Evolutionary conservation across 805 yeast genomes (phyloP), one percentile per base, ranked within the genome.

Genomic region (Candida andamanensis): DNA sequence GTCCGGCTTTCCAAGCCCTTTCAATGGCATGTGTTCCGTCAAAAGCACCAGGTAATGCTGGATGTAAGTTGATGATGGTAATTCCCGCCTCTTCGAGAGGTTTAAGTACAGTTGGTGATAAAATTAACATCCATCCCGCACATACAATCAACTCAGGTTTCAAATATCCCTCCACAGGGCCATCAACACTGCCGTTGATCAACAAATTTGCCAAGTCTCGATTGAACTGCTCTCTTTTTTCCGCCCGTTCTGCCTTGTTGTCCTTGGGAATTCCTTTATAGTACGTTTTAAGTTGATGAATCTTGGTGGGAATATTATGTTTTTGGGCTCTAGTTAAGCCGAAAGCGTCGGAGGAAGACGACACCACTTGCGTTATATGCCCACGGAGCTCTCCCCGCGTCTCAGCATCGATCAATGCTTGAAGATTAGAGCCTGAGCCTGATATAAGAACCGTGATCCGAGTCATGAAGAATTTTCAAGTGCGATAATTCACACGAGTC

Each of bases 11-110:
- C 90, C 94, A 92, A 1, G 97, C 95, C 50, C 97, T 69, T 48
- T 92, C 96, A 38, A 92, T 92, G 8, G 98, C 97, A 60, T 85
- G 87, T 8, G 95, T 90, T 4, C 98, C 98, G 37, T 90, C 97
- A 65, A 90, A 92, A 4, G 87, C 87, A 17, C 95, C 95, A 1
- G 98, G 98, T 38, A 92, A 74, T 1, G 98, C 97, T 4, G 98
- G 98, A 55, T 92, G 98, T 39, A 92, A 65, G 51, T 92, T 92
- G 49, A 92, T 87, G 41, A 92, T 89, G 22, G 89, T 85, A 17
- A 87, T 71, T 2, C 70, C 63, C 3, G 69, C 75, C 2, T 69
- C 54, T 30, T 67, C 74, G 20, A 89, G 57, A 3, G 89, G 87
- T 24, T 64, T 60, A 39, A 92, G 66, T 44, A 86, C 87, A 14